Evolutionary conservation across 495 filamentous ascomycete species (phyloP).

Genomic region (Lasiosphaeria miniovina): DNA sequence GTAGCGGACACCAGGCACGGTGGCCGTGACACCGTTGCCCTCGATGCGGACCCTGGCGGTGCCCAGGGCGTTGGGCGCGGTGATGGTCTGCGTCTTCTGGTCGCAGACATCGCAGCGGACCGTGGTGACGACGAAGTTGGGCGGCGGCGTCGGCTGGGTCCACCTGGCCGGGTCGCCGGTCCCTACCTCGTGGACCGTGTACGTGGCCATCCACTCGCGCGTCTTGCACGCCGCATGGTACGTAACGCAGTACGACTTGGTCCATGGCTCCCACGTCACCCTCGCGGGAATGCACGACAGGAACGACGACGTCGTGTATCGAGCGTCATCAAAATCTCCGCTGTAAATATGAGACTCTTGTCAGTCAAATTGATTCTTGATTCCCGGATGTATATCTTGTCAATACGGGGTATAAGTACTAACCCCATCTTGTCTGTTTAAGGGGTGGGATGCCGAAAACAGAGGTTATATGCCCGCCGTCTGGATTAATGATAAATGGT

Average conservation of each 20-base stretch:
- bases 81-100: slow-evolving; percentile 32
- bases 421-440: slow-evolving; percentile 13
- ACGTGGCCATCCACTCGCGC: slow-evolving; percentile 38
- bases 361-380: too few species aligned
- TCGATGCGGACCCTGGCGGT: slow-evolving; percentile 27
- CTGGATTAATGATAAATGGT: not conserved
- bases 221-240: slow-evolving; percentile 40
- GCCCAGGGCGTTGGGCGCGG: slow-evolving; percentile 32
- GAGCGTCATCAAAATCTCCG: not conserved
- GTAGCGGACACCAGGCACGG: slow-evolving; percentile 11
- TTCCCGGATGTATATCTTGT: not conserved
- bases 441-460: not conserved
- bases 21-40: slow-evolving; percentile 37
- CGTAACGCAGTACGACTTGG: slow-evolving; percentile 43
- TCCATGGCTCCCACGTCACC: slow-evolving; percentile 26
- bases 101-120: slow-evolving; percentile 32
- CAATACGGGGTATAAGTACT: not conserved
- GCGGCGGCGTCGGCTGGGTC: slow-evolving; percentile 24
- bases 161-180: slow-evolving; percentile 28
- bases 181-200: slow-evolving; percentile 45
- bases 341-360: not conserved
- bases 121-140: slow-evolving; percentile 40
- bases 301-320: slow-evolving; percentile 17
- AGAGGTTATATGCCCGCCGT: not conserved
- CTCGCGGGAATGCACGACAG: slow-evolving; percentile 14